Evolutionary conservation across 73 alveolate genomes (phyloP), one percentile per base, ranked within the genome.

Genomic region (Paramecium sonneborni): DNA sequence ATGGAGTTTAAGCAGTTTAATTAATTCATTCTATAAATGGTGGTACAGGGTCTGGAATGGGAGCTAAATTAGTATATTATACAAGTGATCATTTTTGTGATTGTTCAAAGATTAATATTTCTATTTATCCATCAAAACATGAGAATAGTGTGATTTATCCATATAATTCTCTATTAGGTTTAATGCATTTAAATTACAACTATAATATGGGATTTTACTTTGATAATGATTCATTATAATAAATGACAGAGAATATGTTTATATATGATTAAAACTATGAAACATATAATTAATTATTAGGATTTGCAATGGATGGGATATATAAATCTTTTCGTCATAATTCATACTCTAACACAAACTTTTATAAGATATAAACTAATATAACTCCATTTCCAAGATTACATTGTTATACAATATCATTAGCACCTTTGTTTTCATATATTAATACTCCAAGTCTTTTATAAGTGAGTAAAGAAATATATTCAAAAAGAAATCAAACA

Each of bases 201-300:
- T 72, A 32, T 6, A 32, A 15, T 37, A 35, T 72, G 55, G 57
- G 57, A 15, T 35, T 72, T 21, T 72, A 72, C 14, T 72, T 72
- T 72, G 86, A 72, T 35, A 72, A 72, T 72, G 57, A 72, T 35
- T 23, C 86, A 12, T 72, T 72, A 72, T 15, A 35, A 72, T 10
- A 72, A 35, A 28, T 38, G 44, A 72, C 86, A 72, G 55, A 72
- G 26, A 72, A 32, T 72, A 72, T 72, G 55, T 72, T 35, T 5
- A 72, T 72, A 1, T 72, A 72, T 5, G 86, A 72, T 34, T 7
- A 28, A 21, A 35, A 34, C 35, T 37, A 72, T 5, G 44, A 35
- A 72, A 62, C 84, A 6, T 62, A 62, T 26, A 72, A 72, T 72
- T 18, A 72, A 72, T 72, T 38, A 37, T 21, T 72, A 12, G 28